These are phyloP conservation scores for Solanum paucissectum DNA, from an alignment of 257 asterid genomes.

Conservation along the genomic window DNA sequence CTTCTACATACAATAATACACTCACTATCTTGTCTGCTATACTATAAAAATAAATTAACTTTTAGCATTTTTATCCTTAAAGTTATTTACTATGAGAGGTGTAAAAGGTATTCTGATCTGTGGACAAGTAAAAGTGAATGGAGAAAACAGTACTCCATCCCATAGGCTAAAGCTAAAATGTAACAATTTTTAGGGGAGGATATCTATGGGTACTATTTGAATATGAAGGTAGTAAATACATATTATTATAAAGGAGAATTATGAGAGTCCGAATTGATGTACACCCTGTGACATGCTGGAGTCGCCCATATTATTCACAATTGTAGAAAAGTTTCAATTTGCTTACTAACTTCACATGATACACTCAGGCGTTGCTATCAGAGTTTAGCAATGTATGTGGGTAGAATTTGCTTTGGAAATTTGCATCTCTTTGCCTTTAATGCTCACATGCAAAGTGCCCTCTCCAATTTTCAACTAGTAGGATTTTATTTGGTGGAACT, in stretches of 20 bases:
- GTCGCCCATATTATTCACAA: background rate
- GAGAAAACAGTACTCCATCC: background rate
- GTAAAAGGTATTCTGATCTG: rapidly evolving
- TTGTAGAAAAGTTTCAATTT: background rate
- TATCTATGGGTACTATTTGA: background rate
- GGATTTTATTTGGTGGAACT: background rate
- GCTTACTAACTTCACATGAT: background rate
- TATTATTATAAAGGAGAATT: background rate
- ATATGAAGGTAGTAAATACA: background rate
- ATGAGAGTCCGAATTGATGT: background rate
- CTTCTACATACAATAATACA: background rate
- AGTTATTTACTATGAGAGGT: too few relatives aligned
- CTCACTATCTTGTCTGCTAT: background rate
- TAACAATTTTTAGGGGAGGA: background rate
- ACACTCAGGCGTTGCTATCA: background rate
- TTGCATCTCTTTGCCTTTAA: constrained; percentile 35
- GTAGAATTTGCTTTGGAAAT: constrained; percentile 25
- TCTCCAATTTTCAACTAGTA: background rate
- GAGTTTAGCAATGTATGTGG: constrained; percentile 23
- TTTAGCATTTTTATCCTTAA: background rate
- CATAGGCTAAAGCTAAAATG: background rate
- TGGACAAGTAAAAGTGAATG: too few relatives aligned
- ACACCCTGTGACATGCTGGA: background rate
- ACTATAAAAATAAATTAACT: too few relatives aligned
- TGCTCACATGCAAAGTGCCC: constrained; percentile 41